Percentiles rank a stretch among this genome's conserved stretches.
Conservation (phyloP, 164 flowering plant genomes). For the Hamamelis virginiana region DNA sequence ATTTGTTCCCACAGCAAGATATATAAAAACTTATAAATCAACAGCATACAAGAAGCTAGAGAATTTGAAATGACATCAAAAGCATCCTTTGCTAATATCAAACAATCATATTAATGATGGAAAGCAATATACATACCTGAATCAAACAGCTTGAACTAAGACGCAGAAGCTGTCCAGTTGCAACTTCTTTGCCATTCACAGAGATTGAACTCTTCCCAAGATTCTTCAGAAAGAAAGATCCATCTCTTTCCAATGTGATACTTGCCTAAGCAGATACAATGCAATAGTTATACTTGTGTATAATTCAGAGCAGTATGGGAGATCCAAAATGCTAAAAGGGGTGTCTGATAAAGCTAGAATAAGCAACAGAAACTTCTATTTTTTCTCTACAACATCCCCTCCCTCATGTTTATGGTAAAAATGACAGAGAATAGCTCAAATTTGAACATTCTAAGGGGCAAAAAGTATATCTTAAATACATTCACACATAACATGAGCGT, state of each 20-base stretch:
- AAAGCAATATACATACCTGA: conserved; percentile 75
- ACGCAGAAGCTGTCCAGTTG: conserved; percentile 32
- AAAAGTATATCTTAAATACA: neutral
- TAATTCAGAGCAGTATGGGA: neutral
- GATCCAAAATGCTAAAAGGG: neutral
- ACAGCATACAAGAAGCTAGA: no score
- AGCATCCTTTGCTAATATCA: neutral
- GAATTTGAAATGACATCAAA: neutral
- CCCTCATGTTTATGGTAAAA: neutral
- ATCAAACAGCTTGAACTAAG: conserved; percentile 63
- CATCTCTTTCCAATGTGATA: conserved; percentile 66
- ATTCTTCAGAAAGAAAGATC: conserved; percentile 67
- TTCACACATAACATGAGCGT: neutral
- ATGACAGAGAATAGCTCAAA: neutral
- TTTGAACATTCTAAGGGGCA: neutral
- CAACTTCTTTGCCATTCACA: conserved; percentile 63
- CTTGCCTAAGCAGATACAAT: conserved; percentile 49
- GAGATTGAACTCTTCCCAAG: conserved; percentile 56
- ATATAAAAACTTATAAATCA: no score
- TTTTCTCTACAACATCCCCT: no score
- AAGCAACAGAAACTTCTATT: neutral
- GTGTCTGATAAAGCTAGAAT: neutral
- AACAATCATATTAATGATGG: neutral
- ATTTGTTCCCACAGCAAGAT: no score
- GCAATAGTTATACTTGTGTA: neutral